phyloP scores from a whole-genome alignment of 441 rosid species.

The Brassica hybrid region DNA sequence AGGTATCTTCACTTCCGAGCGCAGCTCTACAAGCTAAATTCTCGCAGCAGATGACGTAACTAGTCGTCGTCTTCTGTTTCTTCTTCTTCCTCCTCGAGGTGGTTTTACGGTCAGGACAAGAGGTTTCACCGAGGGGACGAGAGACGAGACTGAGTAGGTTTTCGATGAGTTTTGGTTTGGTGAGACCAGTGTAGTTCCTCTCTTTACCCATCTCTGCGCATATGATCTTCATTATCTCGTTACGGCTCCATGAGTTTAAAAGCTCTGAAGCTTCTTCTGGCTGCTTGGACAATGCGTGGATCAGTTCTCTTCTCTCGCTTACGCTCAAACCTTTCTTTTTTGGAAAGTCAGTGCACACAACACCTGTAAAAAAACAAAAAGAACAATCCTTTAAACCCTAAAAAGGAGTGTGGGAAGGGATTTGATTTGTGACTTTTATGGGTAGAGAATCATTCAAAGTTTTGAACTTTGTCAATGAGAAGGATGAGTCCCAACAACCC shows the following conservation, averaged over 20 bases:
- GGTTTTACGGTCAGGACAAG: slow-evolving; percentile 43
- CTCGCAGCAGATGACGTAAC: slow-evolving; percentile 62
- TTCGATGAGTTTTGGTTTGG: slow-evolving; percentile 89
- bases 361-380: neutral
- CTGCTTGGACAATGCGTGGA: slow-evolving; percentile 73
- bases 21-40: slow-evolving; percentile 91
- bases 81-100: slow-evolving; percentile 62
- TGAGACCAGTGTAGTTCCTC: slow-evolving; percentile 94
- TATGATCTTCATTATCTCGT: slow-evolving; percentile 89
- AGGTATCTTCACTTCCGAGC: slow-evolving; percentile 60
- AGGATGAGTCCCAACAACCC: slow-evolving; percentile 8
- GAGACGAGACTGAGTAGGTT: slow-evolving; percentile 79
- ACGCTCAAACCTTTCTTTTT: slow-evolving; percentile 48
- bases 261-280: slow-evolving; percentile 69
- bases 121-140: slow-evolving; percentile 44
- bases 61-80: slow-evolving; percentile 60
- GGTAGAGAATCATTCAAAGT: neutral
- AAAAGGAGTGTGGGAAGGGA: neutral
- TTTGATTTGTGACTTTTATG: neutral
- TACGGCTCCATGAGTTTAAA: slow-evolving; percentile 92
- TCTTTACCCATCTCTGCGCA: slow-evolving; percentile 98
- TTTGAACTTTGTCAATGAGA: slow-evolving; percentile 16
- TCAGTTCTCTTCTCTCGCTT: slow-evolving; percentile 83
- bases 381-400: slow-evolving; percentile 17
- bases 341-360: slow-evolving; percentile 15